These are phyloP conservation scores for Ampelocalamus luodianensis DNA, from an alignment of 176 grass and related monocot species.

Conservation along the genomic window DNA sequence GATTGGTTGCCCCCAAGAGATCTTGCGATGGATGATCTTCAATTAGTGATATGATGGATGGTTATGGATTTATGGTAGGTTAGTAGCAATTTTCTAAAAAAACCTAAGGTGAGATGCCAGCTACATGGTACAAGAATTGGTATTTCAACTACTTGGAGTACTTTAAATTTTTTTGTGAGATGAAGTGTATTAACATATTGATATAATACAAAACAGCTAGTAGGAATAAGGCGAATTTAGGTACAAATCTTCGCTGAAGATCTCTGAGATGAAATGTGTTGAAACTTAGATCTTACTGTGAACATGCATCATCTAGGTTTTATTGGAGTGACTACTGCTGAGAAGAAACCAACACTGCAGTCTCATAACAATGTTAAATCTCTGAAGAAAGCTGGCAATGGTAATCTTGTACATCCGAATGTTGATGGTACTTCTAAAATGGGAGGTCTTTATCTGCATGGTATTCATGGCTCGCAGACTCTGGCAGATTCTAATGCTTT, in stretches of 20 bases:
- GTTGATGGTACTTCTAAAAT: constrained; percentile 19
- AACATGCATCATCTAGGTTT: constrained; percentile 39
- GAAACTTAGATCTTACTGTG: constrained; percentile 39
- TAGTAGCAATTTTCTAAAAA: constrained; percentile 23
- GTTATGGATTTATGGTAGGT: constrained; percentile 11
- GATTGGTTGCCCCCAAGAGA: background rate
- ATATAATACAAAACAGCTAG: constrained; percentile 7
- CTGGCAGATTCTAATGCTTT: constrained; percentile 31
- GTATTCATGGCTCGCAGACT: background rate
- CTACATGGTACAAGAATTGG: background rate
- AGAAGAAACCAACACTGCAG: constrained; percentile 42
- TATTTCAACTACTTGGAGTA: constrained; percentile 21
- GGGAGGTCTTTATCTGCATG: constrained; percentile 25
- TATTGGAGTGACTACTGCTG: constrained; percentile 43
- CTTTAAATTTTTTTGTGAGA: constrained; percentile 4
- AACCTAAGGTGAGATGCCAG: background rate
- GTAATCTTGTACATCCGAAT: constrained; percentile 18
- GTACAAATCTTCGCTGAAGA: constrained; percentile 29
- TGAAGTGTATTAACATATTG: constrained; percentile 22
- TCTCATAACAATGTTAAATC: constrained; percentile 12
- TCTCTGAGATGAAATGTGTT: constrained; percentile 17
- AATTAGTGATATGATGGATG: background rate
- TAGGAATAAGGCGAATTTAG: background rate
- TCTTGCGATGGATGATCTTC: constrained; percentile 10
- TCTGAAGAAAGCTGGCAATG: constrained; percentile 33